Conservation (phyloP, 2,329 filamentous ascomycete genomes). For the Pseudogymnoascus sp. region DNA sequence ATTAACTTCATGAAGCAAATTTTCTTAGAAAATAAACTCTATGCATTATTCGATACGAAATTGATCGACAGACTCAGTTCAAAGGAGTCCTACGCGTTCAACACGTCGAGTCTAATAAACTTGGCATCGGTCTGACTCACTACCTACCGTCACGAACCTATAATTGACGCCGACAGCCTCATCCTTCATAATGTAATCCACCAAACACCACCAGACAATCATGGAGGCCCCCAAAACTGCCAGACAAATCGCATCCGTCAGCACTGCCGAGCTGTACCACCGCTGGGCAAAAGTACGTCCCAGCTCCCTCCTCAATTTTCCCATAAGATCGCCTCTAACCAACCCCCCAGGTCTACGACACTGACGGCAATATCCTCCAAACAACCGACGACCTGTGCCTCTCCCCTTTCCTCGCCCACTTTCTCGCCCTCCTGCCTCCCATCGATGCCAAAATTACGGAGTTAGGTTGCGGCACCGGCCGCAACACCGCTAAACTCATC, state of each 20-base stretch:
- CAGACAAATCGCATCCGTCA: slow-evolving; percentile 23
- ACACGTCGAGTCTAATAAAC: background rate
- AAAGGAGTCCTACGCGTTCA: background rate
- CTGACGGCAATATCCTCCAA: slow-evolving; percentile 59
- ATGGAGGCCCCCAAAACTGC: slow-evolving; percentile 6
- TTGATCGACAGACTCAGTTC: background rate
- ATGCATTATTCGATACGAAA: background rate
- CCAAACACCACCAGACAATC: background rate
- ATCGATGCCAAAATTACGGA: slow-evolving; percentile 41
- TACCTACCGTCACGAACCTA: background rate
- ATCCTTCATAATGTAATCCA: too few relatives aligned
- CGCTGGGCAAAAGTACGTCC: slow-evolving; percentile 34
- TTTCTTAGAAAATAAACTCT: background rate
- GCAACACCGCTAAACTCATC: slow-evolving; percentile 49
- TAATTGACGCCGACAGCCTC: background rate
- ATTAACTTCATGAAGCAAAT: background rate
- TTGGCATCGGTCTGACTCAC: slow-evolving; percentile 2
- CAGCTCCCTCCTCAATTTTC: background rate
- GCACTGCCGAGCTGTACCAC: slow-evolving; percentile 39
- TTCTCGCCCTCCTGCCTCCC: slow-evolving; percentile 31
- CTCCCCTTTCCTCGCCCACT: slow-evolving; percentile 38
- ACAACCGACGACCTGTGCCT: slow-evolving; percentile 52
- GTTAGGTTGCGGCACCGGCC: slow-evolving; percentile 56
- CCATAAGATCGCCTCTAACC: slow-evolving; percentile 15
- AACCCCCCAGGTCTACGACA: slow-evolving; percentile 47